Evolutionary conservation across 345 rosid species (phyloP), one percentile per base, ranked within the genome.

Genomic region (Tarenaya hassleriana): DNA sequence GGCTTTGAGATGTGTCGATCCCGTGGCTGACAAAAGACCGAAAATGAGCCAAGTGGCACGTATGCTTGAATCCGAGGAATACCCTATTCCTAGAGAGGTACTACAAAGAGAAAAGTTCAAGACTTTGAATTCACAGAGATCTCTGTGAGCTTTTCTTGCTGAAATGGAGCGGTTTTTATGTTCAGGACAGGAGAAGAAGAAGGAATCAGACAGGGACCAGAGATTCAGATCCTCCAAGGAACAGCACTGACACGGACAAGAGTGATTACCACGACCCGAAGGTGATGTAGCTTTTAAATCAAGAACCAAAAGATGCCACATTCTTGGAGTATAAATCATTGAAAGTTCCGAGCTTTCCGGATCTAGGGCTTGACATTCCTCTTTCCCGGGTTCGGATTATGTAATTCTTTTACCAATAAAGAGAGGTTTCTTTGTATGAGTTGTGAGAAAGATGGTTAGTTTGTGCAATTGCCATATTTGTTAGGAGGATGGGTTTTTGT

Each of bases 21-120:
- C 91, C 4, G 85, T 88, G 71, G 80, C 89, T 3, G 88, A 83
- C 52, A 92, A 86, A 66, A 73, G 99, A 58, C 97, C 97, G 4
- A 86, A 81, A 76, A 92, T 92, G 99, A 63, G 97, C 62, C 99
- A 92, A 84, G 99, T 88, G n/a, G 97, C 79, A 15, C 80, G 97
- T n/a, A 94, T 94, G 97, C 95, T 88, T 8, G 99, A 86, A 69
- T 88, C 99, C 0, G 95, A 94, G 66, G 99, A 88, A 34, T 88
- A 86, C 66, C 99, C 99, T 11, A 64, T 88, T 60, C 94, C 87
- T 53, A 80, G 97, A 80, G 99, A 94, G 95, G 97, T 88, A 53
- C 9, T 10, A 35, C 29, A 24, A n/a, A 24, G 5, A 5, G 29
- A 24, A 24, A 24, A 24, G 29, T 2, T 24, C 3, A 5, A 24